Conservation (phyloP, 202 grass and related monocot species). For the Saccharum hybrid region DNA sequence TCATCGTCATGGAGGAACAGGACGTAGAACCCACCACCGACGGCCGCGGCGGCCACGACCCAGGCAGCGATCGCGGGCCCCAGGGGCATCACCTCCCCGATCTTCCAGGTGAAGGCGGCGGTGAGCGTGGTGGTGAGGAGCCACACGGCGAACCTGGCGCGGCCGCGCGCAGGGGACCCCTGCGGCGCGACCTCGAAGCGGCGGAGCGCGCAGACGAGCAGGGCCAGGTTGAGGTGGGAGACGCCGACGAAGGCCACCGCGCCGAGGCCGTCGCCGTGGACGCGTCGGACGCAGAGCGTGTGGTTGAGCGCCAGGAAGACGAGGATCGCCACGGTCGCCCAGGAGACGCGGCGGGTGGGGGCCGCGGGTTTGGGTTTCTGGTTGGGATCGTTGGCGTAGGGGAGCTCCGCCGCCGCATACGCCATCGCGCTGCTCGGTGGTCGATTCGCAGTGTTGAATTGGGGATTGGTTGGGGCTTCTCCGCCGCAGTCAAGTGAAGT, state of each 20-base stretch:
- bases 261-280: background rate
- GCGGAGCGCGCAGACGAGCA: constrained; percentile 29
- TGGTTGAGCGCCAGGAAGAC: constrained; percentile 29
- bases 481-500: no score
- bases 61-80: background rate
- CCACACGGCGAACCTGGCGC: constrained; percentile 37
- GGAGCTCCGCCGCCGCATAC: background rate
- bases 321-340: background rate
- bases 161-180: background rate
- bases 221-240: constrained; percentile 35
- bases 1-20: background rate
- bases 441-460: no score
- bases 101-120: constrained; percentile 25
- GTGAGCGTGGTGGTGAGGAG: constrained; percentile 16
- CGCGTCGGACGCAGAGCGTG: background rate
- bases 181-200: constrained; percentile 1
- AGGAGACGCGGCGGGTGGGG: background rate
- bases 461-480: no score
- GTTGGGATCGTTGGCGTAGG: background rate
- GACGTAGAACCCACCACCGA: background rate
- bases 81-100: background rate
- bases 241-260: constrained; percentile 9
- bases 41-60: background rate
- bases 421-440: no score
- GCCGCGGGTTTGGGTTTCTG: background rate